Evolutionary conservation across 202 grass and related monocot genomes (phyloP), one percentile per base, ranked within the genome.

Genomic region (Setaria italica): DNA sequence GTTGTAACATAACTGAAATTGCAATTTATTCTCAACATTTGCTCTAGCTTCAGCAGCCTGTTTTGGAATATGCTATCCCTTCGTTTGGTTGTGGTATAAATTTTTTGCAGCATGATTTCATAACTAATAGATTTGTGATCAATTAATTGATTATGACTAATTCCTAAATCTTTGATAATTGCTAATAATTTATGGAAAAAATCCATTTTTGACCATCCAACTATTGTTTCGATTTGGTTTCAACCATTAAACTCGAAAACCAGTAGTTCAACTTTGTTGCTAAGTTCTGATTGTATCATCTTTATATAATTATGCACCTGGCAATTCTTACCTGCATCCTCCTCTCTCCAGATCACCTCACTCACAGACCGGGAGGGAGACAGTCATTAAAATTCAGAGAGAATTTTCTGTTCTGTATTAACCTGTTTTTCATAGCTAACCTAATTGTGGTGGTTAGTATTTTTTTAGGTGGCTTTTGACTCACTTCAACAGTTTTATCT

Each of bases 381-480:
- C 14, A 34, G 7, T 30, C 6, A 62, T 34, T 53, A 53, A 53
- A 29, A 50, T 33, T 53, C 47, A 53, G 14, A 53, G 46, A 25
- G 12, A 46, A 34, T 33, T 9, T 42, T 42, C 7, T 68, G 35
- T 19, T 50, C 21, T 72, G 2, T 53, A 37, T 74, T 74, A 19
- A 74, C 29, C 71, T 74, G 8, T 54, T 50, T 32, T 72, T 72
- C 70, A 50, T 72, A 72, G 12, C 70, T 72, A 72, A 72, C 11
- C 62, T 34, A 16, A 73, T 51, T 72, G 21, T 30, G 21, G 11
- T 13, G 39, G 66, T 72, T 49, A 71, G 20, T 71, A 30, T 72
- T 50, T 45, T 72, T 50, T 2, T 50, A 5, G 6, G 33, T 33
- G 70, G 17, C 4, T 42, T 68, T 68, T n/a, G 37, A 43, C 9